Evolutionary conservation across 192 early-diverging fungal genomes (phyloP), one percentile per base, ranked within the genome.

Genomic region (Coemansia sp.): DNA sequence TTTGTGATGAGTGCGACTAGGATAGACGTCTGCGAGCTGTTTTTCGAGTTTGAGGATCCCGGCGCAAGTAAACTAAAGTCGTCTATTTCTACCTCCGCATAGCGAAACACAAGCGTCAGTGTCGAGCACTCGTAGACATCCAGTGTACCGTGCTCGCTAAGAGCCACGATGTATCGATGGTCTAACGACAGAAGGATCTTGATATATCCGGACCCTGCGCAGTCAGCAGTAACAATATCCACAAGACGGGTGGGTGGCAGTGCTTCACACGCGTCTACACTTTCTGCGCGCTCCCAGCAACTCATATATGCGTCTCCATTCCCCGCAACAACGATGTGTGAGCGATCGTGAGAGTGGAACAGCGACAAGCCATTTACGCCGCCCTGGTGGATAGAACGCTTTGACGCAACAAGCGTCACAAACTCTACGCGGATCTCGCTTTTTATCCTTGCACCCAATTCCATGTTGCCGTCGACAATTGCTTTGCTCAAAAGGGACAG

Each of bases 61-160:
- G 63, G 45, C 18, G 64, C 56, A 16, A 70, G 20, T 18, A 81
- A 45, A 21, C 64, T 56, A 81, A 81, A 81, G 66, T 83, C 75
- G 16, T 67, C 72, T 7, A 75, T 35, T 9, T 24, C 51, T 34
- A 41, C 49, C 2, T 65, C 69, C 12, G 49, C 24, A 43, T 78
- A 75, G 5, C 81, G 76, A 34, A 77, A 83, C 30, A 83, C 68
- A 14, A 59, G 81, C 11, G 81, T 83, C 52, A 83, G 59, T 10
- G 75, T 83, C 14, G 66, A 43, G 26, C 75, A 66, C 63, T 83
- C 76, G 59, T 83, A 78, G 0, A 83, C 69, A 45, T 77, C 75
- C 62, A 83, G 49, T 24, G 21, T 8, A 0, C 80, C 80, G 20
- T 46, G 21, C 15, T 58, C 57, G 44, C 69, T 71, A 6, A 77